Percentiles rank a stretch among this genome's conserved stretches.
These are phyloP conservation scores for Apiospora rasikravindrae DNA, from an alignment of 2,329 filamentous ascomycete genomes.

Conservation along the genomic window DNA sequence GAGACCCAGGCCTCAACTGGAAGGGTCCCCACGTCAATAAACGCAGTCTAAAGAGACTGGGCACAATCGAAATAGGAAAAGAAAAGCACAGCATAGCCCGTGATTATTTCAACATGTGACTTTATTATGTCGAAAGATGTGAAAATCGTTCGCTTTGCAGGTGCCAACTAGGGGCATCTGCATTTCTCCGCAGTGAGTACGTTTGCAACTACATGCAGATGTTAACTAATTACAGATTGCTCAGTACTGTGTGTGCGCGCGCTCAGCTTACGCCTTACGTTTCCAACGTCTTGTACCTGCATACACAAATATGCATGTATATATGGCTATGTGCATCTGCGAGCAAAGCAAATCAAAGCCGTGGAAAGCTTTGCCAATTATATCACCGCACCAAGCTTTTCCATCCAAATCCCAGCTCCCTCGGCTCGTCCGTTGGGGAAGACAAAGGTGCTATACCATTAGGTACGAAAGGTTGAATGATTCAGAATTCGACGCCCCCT, in stretches of 20 bases:
- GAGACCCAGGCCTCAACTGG: neutral
- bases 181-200: neutral
- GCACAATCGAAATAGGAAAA: too few species aligned
- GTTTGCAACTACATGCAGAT: constrained; percentile 3
- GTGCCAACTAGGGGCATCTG: neutral
- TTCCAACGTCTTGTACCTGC: neutral
- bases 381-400: neutral
- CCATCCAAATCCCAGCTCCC: neutral
- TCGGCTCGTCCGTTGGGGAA: constrained; percentile 1
- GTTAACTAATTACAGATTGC: constrained; percentile 11
- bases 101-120: neutral
- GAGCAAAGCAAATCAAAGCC: constrained; percentile 15
- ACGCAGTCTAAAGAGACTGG: neutral
- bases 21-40: neutral
- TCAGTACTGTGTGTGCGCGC: neutral
- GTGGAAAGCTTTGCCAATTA: neutral
- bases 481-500: neutral
- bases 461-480: constrained; percentile 7
- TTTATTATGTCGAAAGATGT: constrained; percentile 13
- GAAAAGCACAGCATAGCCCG: too few species aligned
- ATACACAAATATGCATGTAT: neutral
- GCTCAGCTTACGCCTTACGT: neutral
- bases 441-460: constrained; percentile 5
- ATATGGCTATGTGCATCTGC: constrained; percentile 7
- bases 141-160: neutral